Evolutionary conservation across 2,329 filamentous ascomycete species (phyloP).

Genomic region (Claviceps digitariae): DNA sequence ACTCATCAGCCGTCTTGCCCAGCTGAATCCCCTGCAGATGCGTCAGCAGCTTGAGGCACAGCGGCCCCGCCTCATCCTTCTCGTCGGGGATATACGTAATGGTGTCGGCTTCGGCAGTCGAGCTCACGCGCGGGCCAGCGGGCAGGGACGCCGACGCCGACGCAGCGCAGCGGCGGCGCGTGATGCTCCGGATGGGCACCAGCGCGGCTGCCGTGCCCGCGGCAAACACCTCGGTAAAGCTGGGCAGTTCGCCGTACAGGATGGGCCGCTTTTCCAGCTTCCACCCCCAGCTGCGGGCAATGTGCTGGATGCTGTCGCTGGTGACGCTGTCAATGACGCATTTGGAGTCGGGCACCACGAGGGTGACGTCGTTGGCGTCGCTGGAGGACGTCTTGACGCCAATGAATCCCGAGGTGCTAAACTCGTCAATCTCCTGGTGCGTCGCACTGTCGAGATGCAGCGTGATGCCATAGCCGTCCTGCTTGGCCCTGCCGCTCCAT

Average conservation of each 20-base stretch:
- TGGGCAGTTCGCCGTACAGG: conserved; percentile 42
- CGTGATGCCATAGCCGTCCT: conserved; percentile 82
- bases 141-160: conserved; percentile 9
- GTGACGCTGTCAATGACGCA: conserved; percentile 83
- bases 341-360: conserved; percentile 78
- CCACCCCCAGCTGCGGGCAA: conserved; percentile 71
- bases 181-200: conserved; percentile 86
- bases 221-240: conserved; percentile 65
- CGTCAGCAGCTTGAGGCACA: conserved; percentile 57
- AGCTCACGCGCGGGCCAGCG: conserved; percentile 26
- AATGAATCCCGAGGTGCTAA: conserved; percentile 88
- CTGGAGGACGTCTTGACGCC: conserved; percentile 47
- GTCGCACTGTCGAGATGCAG: conserved; percentile 80
- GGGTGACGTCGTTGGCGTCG: conserved; percentile 46
- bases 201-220: conserved; percentile 84
- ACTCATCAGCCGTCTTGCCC: conserved; percentile 62
- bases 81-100: conserved; percentile 40
- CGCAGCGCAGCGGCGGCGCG: conserved; percentile 35
- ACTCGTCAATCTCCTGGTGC: conserved; percentile 83
- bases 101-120: conserved; percentile 28
- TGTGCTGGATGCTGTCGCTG: conserved; percentile 61
- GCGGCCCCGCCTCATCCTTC: conserved; percentile 57
- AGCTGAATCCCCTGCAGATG: conserved; percentile 77
- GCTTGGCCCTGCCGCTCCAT: conserved; percentile 69
- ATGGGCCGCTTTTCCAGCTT: conserved; percentile 65